Evolutionary conservation across 768 basidiomycete genomes (phyloP), one percentile per base, ranked within the genome.

Genomic region (Suillus bovinus): DNA sequence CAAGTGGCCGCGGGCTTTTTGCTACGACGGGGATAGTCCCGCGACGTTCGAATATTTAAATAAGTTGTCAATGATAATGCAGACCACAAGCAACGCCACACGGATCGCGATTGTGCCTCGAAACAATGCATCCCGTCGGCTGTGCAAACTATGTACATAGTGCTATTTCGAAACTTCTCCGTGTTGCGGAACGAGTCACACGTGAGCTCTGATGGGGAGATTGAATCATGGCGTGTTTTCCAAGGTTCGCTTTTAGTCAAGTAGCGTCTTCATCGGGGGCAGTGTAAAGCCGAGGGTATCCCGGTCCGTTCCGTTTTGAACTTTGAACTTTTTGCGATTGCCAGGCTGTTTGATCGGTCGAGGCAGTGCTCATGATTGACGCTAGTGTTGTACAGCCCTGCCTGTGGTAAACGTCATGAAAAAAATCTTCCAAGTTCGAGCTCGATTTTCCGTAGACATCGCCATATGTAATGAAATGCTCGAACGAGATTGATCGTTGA

Each of bases 251-350:
- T n/a, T 54, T 53, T 34, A 34, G 36, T 36, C 36, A 24, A 55
- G 22, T 39, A 29, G 55, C 55, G 55, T 56, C 55, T 56, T 56
- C 38, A 24, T 56, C 55, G 55, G 55, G 55, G 60, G 39, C 34
- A 41, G 59, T 60, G 47, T 36, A 38, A 13, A 27, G 27, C 59
- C 17, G n/a, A n/a, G 22, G 44, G 44, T 33, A 55, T 41, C 53
- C 52, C 33, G 33, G 33, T 7, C 8, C 10, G 36, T 39, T 60
- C 10, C 13, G 14, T 38, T 38, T 14, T 8, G 42, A 59, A 59
- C 29, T 36, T 24, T 47, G 59, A 50, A 59, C 20, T 36, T 24
- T n/a, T n/a, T n/a, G n/a, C n/a, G n/a, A n/a, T n/a, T 47, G 59
- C 14, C n/a, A 24, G 29, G 29, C 27, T 58, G 14, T 17, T 39